Evolutionary conservation across 225 moss, liverwort and hornwort species (phyloP), one percentile per base, ranked within the genome.

Genomic region (Antitrichia curtipendula): DNA sequence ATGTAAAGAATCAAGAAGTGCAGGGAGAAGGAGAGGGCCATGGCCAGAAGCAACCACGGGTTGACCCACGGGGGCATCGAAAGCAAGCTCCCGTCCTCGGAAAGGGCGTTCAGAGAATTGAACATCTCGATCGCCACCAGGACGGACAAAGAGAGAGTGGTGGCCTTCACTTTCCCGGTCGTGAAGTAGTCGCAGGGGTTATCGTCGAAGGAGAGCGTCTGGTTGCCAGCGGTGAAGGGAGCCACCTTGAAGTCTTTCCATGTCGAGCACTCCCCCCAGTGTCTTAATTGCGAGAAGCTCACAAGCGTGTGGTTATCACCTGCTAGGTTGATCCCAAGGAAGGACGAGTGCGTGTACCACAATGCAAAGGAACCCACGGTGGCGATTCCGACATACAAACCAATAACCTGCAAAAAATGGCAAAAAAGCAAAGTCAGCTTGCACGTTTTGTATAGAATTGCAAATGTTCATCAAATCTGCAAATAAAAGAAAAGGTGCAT

Each of bases 111-210:
- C 85, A 98, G 84, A 24, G 98, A 96, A 56, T 98, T 98, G 92
- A 98, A 96, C 98, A 98, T 98, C 86, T 98, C 98, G 77, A 98
- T 98, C 22, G 95, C 95, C 68, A 98, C 98, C 73, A 98, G 89
- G 21, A 96, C 95, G 27, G 98, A 98, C 43, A 98, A 87, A 16
- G 98, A 95, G 22, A 98, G 91, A 29, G 98, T 96, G 24, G 98
- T 93, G 21, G 98, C 98, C 74, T 98, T 98, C 86, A 96, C 96
- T 92, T 96, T 96, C 41, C 98, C 98, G 25, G 87, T 86, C 52
- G 98, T 95, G 88, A 98, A 98, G 89, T 98, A 98, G 49, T 98
- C 96, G 76, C 98, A 98, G 9, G 98, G 98, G 81, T 98, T 96
- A 23, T 87, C 82, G 41, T 90, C 89, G 86, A 98, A 98, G 62